These are phyloP conservation scores for Penicillium freii DNA, from an alignment of 2,329 filamentous ascomycete species.

Conservation along the genomic window DNA sequence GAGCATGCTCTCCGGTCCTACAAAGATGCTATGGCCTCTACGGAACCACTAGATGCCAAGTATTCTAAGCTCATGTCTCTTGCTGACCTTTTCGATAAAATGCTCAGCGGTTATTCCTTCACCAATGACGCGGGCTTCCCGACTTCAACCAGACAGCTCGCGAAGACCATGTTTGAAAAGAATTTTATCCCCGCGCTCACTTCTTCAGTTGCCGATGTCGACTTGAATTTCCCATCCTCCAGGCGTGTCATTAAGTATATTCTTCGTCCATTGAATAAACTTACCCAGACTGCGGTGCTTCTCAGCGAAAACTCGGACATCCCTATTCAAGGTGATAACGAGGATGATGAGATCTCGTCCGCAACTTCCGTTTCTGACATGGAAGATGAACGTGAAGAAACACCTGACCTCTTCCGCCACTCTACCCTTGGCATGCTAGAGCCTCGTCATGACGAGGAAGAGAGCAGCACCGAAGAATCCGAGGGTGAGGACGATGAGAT, in stretches of 20 bases:
- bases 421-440: conserved; percentile 95
- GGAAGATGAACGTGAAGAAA: conserved; percentile 85
- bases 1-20: conserved; percentile 91
- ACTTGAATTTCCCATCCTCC: conserved; percentile 88
- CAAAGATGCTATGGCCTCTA: conserved; percentile 77
- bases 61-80: conserved; percentile 85
- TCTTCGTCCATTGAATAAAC: conserved; percentile 77
- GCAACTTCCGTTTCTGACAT: conserved; percentile 86
- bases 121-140: conserved; percentile 47
- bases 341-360: conserved; percentile 84
- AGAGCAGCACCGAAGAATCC: conserved; percentile 69
- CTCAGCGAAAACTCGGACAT: conserved; percentile 80
- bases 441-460: conserved; percentile 73
- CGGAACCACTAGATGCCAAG: conserved; percentile 76
- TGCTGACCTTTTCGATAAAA: conserved; percentile 87
- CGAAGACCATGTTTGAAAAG: conserved; percentile 97
- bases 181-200: conserved; percentile 88
- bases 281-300: conserved; percentile 83
- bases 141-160: conserved; percentile 75
- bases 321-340: conserved; percentile 63
- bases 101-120: conserved; percentile 78
- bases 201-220: conserved; percentile 88
- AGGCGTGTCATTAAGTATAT: conserved; percentile 97
- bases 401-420: conserved; percentile 94
- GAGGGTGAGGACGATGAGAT: conserved; percentile 81